Evolutionary conservation across 371 early-diverging fungal genomes (phyloP).

Genomic region (Umbelopsis sp.): DNA sequence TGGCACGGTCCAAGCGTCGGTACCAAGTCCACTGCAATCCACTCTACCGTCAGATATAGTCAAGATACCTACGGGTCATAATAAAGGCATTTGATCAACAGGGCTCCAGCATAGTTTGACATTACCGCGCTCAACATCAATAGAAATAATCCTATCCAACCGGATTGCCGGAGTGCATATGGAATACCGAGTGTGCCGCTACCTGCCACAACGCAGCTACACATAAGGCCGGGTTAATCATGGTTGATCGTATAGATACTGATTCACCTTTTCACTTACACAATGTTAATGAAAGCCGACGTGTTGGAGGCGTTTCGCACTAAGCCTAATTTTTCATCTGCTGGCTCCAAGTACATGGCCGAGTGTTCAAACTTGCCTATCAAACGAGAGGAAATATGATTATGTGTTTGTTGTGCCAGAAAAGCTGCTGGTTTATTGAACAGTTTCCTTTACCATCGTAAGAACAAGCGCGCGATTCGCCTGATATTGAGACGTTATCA

Average conservation of each 20-base stretch:
- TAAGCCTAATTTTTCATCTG: neutral
- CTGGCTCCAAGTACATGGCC: constrained; percentile 13
- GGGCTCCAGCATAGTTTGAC: constrained; percentile 69
- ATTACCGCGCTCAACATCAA: constrained; percentile 69
- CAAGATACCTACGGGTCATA: constrained; percentile 48
- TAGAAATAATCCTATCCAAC: constrained; percentile 76
- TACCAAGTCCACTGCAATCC: neutral
- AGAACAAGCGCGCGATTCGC: neutral
- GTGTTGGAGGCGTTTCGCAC: constrained; percentile 28
- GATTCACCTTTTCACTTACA: constrained; percentile 20
- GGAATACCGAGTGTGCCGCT: constrained; percentile 85
- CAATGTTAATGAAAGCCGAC: constrained; percentile 25
- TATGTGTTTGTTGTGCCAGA: neutral
- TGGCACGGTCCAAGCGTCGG: too few species aligned
- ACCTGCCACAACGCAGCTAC: constrained; percentile 73
- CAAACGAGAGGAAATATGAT: neutral
- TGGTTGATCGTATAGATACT: neutral
- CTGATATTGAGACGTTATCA: neutral
- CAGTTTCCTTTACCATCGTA: neutral
- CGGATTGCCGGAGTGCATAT: constrained; percentile 73
- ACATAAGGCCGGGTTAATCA: neutral
- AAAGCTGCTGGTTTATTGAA: neutral
- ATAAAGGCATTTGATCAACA: constrained; percentile 78
- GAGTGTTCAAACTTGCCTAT: constrained; percentile 11
- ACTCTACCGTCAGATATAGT: too few species aligned